Evolutionary conservation across 106 monocot species (phyloP), one percentile per base, ranked within the genome.

Genomic region (Dioscorea alata): DNA sequence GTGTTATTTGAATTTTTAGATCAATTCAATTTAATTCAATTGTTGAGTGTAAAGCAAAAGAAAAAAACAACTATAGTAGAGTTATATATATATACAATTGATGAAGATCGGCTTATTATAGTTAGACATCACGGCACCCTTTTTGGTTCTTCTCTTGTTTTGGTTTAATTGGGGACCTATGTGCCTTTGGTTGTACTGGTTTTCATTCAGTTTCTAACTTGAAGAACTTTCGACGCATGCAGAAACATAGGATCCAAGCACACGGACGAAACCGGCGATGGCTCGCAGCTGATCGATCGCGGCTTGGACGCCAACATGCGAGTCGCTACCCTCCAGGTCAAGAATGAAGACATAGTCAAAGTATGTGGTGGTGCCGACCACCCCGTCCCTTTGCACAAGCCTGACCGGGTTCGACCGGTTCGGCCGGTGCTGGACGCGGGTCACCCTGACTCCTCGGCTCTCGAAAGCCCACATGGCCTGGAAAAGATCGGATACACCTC

Each of bases 401-500:
- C 89, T 73, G 54, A 85, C 24, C 64, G 89, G 89, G 22, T 65
- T 73, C 48, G 65, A 12, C 28, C 82, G 61, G 79, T 89, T 82
- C 17, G 89, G 89, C 48, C 89, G 69, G 76, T 89, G 85, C 50
- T 89, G 85, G 18, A 89, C 79, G 61, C 82, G 73, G 28, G 50
- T 69, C 32, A 89, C 77, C 59, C 23, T 13, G 2, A 89, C 69
- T 2, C 80, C 89, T 7, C 82, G 70, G 71, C 53, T 73, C 77
- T 89, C 85, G 64, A 85, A 89, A 22, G 73, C 33, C 76, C 74
- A 80, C 79, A 89, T 74, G 61, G 85, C 89, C 57, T 63, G 66
- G 73, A 67, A 82, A 23, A 89, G 80, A 49, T 79, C 89, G 60
- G 85, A 76, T 9, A 67, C 64, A n/a, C 89, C 89, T 9, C 62